Conservation (phyloP, 345 rosid species). For the Moricandia arvensis region DNA sequence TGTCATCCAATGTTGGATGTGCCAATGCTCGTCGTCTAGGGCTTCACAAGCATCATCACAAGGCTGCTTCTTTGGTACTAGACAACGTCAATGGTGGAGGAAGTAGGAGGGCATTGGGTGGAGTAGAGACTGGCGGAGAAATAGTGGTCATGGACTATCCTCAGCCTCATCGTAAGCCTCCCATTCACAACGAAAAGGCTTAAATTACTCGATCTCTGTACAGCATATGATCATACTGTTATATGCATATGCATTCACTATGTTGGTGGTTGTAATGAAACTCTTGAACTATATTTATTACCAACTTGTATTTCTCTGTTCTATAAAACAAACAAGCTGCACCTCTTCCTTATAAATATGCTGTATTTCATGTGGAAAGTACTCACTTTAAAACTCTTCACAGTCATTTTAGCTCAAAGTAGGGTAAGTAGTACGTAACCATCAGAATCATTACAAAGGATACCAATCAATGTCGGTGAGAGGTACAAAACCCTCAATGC, state of each 20-base stretch:
- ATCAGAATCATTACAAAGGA: background rate
- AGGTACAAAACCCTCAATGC: too few relatives aligned
- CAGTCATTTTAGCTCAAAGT: too few relatives aligned
- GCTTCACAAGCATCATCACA: conserved; percentile 28
- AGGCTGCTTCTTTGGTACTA: background rate
- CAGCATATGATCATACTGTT: conserved; percentile 10
- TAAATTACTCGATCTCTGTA: conserved; percentile 23
- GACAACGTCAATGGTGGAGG: conserved; percentile 15
- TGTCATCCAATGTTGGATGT: conserved; percentile 28
- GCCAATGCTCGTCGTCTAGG: conserved; percentile 24
- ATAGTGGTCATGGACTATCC: conserved; percentile 77
- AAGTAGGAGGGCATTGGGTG: conserved; percentile 17
- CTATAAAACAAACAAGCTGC: conserved; percentile 8
- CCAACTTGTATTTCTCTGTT: background rate
- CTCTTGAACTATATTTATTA: conserved; percentile 11
- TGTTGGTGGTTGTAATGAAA: conserved; percentile 37
- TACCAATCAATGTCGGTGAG: conserved; percentile 13
- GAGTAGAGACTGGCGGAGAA: conserved; percentile 38
- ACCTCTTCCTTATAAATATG: background rate
- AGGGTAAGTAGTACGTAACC: background rate
- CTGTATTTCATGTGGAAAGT: background rate
- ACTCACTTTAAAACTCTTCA: background rate
- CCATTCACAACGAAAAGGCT: conserved; percentile 79
- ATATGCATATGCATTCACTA: conserved; percentile 38
- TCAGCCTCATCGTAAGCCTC: conserved; percentile 86